A percentile compares a stretch with the other conserved stretches of the same genome.
Conservation (phyloP, 768 basidiomycete genomes). For the Boletus barrowsii region DNA sequence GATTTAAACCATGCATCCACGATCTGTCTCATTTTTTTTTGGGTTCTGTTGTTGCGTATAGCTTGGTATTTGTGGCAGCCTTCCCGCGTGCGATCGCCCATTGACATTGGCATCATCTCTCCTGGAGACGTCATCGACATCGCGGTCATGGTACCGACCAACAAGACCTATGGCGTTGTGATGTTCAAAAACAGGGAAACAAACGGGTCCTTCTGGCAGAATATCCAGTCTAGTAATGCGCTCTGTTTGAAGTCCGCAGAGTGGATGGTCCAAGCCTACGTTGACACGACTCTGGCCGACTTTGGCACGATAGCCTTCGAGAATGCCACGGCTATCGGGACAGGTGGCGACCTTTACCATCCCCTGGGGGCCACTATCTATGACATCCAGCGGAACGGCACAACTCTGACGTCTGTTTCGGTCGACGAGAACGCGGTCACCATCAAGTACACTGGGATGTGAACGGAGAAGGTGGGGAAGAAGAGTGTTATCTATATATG, state of each 20-base stretch:
- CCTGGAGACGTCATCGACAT: conserved; percentile 11
- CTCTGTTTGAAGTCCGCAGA: conserved; percentile 8
- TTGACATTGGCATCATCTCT: conserved; percentile 5
- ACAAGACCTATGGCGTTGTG: background rate
- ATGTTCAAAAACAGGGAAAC: conserved; percentile 2
- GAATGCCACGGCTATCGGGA: background rate
- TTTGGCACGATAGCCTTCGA: conserved; percentile 8
- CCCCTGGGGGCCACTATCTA: background rate
- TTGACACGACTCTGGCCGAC: background rate
- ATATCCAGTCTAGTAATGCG: background rate
- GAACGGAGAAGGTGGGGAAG: no score
- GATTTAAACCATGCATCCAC: no score
- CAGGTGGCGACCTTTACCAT: background rate
- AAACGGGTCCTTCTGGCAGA: background rate
- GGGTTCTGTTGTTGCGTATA: background rate
- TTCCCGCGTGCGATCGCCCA: background rate
- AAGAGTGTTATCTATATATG: no score
- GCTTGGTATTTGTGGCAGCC: conserved; percentile 11
- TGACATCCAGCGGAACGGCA: background rate
- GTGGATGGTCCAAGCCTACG: conserved; percentile 11
- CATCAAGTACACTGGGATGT: background rate
- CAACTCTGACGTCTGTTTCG: conserved; percentile 1
- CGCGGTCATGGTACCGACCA: background rate
- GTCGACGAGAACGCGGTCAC: background rate
- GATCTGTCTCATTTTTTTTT: background rate